These are phyloP conservation scores for Bipolaris sorokiniana DNA, from an alignment of 2,329 filamentous ascomycete species.

Conservation along the genomic window DNA sequence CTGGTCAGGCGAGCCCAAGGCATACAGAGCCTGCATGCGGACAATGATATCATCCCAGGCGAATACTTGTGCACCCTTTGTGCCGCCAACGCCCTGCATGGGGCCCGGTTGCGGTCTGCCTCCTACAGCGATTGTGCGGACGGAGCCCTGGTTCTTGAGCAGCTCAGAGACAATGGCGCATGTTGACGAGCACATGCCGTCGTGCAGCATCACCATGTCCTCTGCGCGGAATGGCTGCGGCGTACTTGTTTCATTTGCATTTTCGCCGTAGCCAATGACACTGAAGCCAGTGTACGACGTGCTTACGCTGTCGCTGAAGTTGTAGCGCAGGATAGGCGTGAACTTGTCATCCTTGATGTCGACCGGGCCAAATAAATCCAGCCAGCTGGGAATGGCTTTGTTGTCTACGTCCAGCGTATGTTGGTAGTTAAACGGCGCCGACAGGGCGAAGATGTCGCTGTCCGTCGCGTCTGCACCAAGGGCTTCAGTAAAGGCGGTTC, in stretches of 20 bases:
- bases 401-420: conserved; percentile 40
- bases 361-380: conserved; percentile 47
- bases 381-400: conserved; percentile 41
- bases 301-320: conserved; percentile 43
- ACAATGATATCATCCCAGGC: conserved; percentile 43
- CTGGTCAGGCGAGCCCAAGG: conserved; percentile 40
- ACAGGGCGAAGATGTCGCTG: conserved; percentile 34
- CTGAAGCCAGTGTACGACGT: conserved; percentile 40
- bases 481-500: conserved; percentile 34
- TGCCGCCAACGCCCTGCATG: conserved; percentile 55
- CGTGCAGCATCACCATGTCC: conserved; percentile 52
- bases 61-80: conserved; percentile 52
- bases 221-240: conserved; percentile 47
- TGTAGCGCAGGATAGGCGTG: conserved; percentile 46
- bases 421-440: conserved; percentile 43
- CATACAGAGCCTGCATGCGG: conserved; percentile 40
- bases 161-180: conserved; percentile 56
- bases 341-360: conserved; percentile 42
- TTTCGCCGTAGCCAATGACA: conserved; percentile 40
- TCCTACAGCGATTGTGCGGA: conserved; percentile 53
- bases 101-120: conserved; percentile 51
- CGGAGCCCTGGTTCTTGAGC: conserved; percentile 53
- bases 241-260: conserved; percentile 37
- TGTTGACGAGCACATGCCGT: conserved; percentile 56
- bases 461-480: conserved; percentile 30